These are phyloP conservation scores for Ustanciosporium gigantosporum DNA, from an alignment of 1,284 basidiomycete genomes.

Conservation along the genomic window DNA sequence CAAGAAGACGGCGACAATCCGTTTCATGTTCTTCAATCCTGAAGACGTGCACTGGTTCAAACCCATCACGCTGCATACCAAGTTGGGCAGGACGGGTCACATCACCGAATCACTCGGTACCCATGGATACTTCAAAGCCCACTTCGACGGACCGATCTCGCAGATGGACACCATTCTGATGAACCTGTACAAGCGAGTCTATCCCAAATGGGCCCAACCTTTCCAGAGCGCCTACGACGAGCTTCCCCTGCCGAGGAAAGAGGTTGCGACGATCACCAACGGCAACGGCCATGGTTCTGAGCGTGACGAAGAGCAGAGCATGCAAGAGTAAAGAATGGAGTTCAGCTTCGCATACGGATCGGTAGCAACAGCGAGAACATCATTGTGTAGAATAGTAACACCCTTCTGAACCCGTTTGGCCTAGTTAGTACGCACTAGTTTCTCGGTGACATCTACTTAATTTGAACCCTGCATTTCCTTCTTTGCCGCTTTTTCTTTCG, in stretches of 20 bases:
- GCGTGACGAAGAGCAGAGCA: neutral
- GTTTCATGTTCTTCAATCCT: constrained; percentile 98
- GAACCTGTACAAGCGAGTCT: constrained; percentile 69
- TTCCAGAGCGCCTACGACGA: constrained; percentile 12
- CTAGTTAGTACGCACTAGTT: too few relatives aligned
- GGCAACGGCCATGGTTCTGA: neutral
- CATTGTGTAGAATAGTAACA: too few relatives aligned
- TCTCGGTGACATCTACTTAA: too few relatives aligned
- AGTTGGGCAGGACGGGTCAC: constrained; percentile 87
- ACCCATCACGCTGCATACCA: constrained; percentile 89
- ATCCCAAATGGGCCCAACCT: constrained; percentile 72
- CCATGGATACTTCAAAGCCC: constrained; percentile 93
- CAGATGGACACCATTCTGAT: constrained; percentile 73
- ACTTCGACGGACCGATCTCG: constrained; percentile 90
- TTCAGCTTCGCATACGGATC: too few relatives aligned
- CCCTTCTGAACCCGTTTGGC: too few relatives aligned
- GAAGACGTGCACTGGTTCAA: constrained; percentile 93
- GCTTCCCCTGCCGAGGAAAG: constrained; percentile 12
- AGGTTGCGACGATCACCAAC: neutral
- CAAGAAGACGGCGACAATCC: constrained; percentile 93
- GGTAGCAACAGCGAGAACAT: too few relatives aligned
- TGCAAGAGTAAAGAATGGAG: too few relatives aligned
- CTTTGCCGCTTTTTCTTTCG: too few relatives aligned
- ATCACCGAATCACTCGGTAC: constrained; percentile 90
- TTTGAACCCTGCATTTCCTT: too few relatives aligned